A percentile compares a stretch with the other conserved stretches of the same genome.
phyloP scores from a whole-genome alignment of 257 asterid genomes.

The Nicotiana undulata region DNA sequence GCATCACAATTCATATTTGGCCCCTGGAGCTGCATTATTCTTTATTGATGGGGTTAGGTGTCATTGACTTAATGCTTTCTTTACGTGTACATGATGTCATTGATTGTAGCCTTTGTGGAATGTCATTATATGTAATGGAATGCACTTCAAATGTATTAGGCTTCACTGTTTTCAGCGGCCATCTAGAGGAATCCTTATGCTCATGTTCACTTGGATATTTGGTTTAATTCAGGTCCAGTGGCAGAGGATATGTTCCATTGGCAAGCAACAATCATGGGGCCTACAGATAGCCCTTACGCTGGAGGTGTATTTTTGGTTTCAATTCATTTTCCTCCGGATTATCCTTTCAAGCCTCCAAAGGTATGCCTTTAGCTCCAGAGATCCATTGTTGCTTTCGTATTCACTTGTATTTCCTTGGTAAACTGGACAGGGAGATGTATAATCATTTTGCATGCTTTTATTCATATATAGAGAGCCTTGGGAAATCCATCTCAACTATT shows the following conservation, averaged over 20 bases:
- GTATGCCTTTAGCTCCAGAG: constrained; percentile 6
- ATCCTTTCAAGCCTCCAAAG: constrained; percentile 47
- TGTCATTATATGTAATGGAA: not conserved
- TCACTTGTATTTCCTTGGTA: not conserved
- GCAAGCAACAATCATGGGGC: constrained; percentile 48
- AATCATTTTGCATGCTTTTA: not conserved
- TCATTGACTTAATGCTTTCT: too few species aligned
- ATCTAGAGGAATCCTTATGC: not conserved
- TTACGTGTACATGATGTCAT: not conserved
- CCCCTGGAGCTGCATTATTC: too few species aligned
- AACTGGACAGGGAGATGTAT: not conserved
- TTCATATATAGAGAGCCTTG: not conserved
- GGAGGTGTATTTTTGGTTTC: constrained; percentile 44
- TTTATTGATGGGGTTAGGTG: too few species aligned
- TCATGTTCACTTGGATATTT: not conserved
- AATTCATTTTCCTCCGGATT: constrained; percentile 43
- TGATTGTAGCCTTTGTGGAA: not conserved
- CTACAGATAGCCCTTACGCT: constrained; percentile 39
- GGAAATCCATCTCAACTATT: not conserved
- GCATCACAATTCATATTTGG: not conserved
- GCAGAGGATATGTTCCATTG: constrained; percentile 45
- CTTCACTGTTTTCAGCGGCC: not conserved
- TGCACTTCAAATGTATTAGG: not conserved
- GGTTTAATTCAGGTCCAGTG: constrained; percentile 24
- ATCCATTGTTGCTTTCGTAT: not conserved